These are phyloP conservation scores for Fusarium incarnatum DNA, from an alignment of 2,329 filamentous ascomycete species.

Conservation along the genomic window DNA sequence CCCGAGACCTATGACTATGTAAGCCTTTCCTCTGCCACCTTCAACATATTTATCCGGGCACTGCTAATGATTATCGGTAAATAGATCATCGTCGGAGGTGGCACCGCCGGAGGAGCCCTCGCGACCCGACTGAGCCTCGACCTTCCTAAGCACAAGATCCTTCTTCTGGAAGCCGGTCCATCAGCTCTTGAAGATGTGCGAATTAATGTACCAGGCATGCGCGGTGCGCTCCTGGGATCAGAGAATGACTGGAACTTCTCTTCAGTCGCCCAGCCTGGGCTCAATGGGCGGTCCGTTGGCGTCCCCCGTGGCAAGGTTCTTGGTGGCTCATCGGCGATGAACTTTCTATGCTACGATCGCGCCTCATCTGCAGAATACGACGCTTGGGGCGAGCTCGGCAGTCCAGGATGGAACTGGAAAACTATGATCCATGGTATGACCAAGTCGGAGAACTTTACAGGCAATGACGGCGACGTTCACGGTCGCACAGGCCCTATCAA, in stretches of 20 bases:
- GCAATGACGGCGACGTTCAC: constrained; percentile 26
- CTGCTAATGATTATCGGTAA: constrained; percentile 6
- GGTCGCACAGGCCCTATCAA: constrained; percentile 43
- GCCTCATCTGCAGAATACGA: constrained; percentile 53
- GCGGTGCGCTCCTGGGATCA: constrained; percentile 46
- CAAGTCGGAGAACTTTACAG: constrained; percentile 41
- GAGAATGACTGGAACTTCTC: constrained; percentile 58
- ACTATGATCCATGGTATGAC: constrained; percentile 51
- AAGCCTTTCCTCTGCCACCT: neutral
- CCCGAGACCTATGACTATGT: constrained; percentile 6
- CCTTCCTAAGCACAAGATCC: constrained; percentile 46
- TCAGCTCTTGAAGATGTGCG: constrained; percentile 46
- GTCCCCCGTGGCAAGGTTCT: constrained; percentile 62
- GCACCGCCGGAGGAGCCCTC: constrained; percentile 51
- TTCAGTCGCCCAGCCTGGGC: constrained; percentile 54
- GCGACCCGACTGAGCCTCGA: constrained; percentile 50
- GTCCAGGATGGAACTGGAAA: constrained; percentile 52
- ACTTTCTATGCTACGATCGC: constrained; percentile 52
- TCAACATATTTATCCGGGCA: neutral
- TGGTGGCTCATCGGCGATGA: constrained; percentile 56
- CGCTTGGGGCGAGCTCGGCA: constrained; percentile 54
- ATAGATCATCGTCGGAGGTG: constrained; percentile 50
- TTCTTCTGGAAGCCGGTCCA: constrained; percentile 49
- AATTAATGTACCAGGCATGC: constrained; percentile 50
- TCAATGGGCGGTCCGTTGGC: constrained; percentile 54